A percentile compares a stretch with the other conserved stretches of the same genome.
Evolutionary conservation across 1,284 basidiomycete genomes (phyloP).

Genomic region (Moniliella sp.): DNA sequence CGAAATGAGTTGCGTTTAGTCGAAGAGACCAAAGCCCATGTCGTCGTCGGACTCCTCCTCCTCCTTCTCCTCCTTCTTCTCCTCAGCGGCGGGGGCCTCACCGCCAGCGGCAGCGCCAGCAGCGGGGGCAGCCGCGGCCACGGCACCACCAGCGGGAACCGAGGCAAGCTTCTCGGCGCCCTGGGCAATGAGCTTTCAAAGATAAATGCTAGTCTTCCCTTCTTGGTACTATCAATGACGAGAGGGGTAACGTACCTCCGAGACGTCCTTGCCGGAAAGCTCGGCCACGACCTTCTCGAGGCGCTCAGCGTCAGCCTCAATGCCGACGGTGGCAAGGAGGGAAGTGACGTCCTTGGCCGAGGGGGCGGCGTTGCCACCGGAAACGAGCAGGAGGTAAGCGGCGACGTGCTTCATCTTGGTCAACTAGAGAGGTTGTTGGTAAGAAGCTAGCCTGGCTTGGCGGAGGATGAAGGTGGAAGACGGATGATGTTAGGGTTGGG

Average conservation of each 20-base stretch:
- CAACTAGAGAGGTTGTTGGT: too few species aligned
- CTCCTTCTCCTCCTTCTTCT: slow-evolving; percentile 33
- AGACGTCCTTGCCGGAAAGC: slow-evolving; percentile 75
- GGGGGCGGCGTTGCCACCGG: slow-evolving; percentile 71
- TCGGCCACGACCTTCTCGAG: slow-evolving; percentile 70
- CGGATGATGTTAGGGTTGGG: too few species aligned
- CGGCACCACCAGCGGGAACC: slow-evolving; percentile 40
- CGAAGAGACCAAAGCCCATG: too few species aligned
- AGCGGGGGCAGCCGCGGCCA: slow-evolving; percentile 21
- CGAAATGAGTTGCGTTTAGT: too few species aligned
- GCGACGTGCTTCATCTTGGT: slow-evolving; percentile 31
- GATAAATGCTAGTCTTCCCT: too few species aligned
- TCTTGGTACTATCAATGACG: too few species aligned
- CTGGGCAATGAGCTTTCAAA: slow-evolving; percentile 75
- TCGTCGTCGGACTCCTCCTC: too few species aligned
- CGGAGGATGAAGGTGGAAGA: too few species aligned
- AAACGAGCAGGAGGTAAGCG: slow-evolving; percentile 75
- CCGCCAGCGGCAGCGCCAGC: slow-evolving; percentile 44
- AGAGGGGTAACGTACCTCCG: too few species aligned
- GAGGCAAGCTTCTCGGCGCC: slow-evolving; percentile 81
- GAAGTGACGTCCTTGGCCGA: slow-evolving; percentile 71
- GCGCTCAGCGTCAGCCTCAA: slow-evolving; percentile 67
- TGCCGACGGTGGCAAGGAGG: slow-evolving; percentile 61
- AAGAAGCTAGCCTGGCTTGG: too few species aligned
- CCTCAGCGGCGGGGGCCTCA: slow-evolving; percentile 45